Evolutionary conservation across 495 filamentous ascomycete genomes (phyloP), one percentile per base, ranked within the genome.

Genomic region (Aspergillus taichungensis): DNA sequence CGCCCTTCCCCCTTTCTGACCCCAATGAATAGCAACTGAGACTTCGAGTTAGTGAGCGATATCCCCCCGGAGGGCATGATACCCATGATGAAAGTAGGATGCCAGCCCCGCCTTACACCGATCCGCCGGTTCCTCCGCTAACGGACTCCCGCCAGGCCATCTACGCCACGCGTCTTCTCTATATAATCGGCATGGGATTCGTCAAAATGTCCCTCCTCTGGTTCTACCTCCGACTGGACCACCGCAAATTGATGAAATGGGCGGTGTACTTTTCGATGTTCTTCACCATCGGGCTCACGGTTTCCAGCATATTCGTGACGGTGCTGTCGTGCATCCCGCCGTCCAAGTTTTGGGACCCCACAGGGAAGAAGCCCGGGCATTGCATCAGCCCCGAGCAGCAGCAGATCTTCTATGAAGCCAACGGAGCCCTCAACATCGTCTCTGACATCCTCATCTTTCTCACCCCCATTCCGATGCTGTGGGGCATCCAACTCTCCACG

Each of bases 401-500:
- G 36, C 50, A 52, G 29, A 24, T 14, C 12, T 52, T 52, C 31
- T 52, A 52, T 13, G 50, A 52, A 27, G 50, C 38, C 11, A 47
- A 52, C 32, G 50, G 50, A 4, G 28, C 45, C 30, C 40, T 52
- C 14, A 60, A 61, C 27, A 62, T 73, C 11, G 42, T 52, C 0
- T 64, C 61, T 18, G 71, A 75, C 50, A 36, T 69, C 0, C 28
- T 71, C 29, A 66, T 68, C 24, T 52, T 66, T 5, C 10, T 60
- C 10, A 51, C 68, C 37, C 66, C 68, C 6, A 56, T 69, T 40
- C 68, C 66, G 7, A 55, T 63, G 44, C 53, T 71, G 31, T 55
- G 54, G 49, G 45, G 47, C n/a, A 34, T 71, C 9, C 60, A 67
- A 39, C 49, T 68, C 11, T 55, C 59, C 1, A n/a, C 40, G n/a